Evolutionary conservation across 441 rosid species (phyloP).

Genomic region (Aleurites moluccanus): DNA sequence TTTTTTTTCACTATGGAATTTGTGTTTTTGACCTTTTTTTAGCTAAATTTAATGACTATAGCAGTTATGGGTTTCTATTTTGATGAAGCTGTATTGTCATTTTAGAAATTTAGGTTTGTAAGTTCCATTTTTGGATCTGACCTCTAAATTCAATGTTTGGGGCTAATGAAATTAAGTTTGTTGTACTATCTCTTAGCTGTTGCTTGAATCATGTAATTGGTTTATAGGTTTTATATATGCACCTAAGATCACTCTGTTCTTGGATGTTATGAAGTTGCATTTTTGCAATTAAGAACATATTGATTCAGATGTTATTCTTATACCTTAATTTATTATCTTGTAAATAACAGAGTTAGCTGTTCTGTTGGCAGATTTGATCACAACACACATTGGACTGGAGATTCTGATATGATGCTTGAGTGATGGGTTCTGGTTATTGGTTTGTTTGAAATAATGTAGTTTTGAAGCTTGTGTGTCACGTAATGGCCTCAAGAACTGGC

Average conservation of each 20-base stretch:
- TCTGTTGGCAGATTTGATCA: conserved; percentile 23
- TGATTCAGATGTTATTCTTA: not conserved
- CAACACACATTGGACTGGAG: conserved; percentile 5
- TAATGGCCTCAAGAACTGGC: conserved; percentile 54
- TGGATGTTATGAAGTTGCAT: too few relatives aligned
- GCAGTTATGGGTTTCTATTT: not conserved
- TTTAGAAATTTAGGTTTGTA: not conserved
- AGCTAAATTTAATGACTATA: not conserved
- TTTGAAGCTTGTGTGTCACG: conserved; percentile 14
- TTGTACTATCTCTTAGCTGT: not conserved
- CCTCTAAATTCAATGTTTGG: not conserved
- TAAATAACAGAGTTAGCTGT: conserved; percentile 21
- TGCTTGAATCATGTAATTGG: not conserved
- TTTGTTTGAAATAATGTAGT: conserved; percentile 34
- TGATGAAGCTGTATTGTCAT: not conserved
- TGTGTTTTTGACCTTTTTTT: conserved; percentile 12
- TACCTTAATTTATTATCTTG: not conserved
- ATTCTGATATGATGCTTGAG: conserved; percentile 20
- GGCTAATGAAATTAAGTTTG: not conserved
- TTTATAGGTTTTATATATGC: conserved; percentile 8
- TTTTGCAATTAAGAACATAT: not conserved
- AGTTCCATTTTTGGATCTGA: conserved; percentile 17
- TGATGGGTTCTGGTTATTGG: conserved; percentile 23
- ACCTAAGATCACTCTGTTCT: not conserved
- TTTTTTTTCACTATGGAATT: conserved; percentile 13